Percentiles rank a stretch among this genome's conserved stretches.
Conservation (phyloP, 768 basidiomycete species). For the Suillus fuscotomentosus region DNA sequence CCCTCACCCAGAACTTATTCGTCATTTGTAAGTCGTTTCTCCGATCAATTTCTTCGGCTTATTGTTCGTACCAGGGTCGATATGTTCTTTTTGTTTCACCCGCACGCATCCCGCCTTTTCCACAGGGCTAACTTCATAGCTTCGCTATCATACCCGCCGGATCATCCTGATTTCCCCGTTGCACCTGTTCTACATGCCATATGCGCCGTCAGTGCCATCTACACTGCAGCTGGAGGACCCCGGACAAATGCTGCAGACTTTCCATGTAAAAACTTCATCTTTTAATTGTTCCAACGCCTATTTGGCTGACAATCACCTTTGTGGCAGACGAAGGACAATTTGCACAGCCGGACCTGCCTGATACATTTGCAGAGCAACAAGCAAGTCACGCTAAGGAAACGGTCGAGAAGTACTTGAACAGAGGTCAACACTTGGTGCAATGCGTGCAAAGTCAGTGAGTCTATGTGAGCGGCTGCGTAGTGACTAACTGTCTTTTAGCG, state of each 20-base stretch:
- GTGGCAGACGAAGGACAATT: constrained; percentile 1
- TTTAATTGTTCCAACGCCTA: not conserved
- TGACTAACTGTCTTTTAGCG: constrained; percentile 36
- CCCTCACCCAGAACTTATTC: constrained; percentile 59
- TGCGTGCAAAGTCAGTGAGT: constrained; percentile 54
- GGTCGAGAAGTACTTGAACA: constrained; percentile 43
- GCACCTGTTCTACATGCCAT: constrained; percentile 79
- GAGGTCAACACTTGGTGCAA: constrained; percentile 57
- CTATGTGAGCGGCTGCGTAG: not conserved
- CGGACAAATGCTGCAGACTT: constrained; percentile 22
- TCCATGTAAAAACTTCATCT: constrained; percentile 28
- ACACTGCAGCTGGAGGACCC: constrained; percentile 54
- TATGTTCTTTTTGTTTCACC: constrained; percentile 77
- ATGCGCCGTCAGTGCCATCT: constrained; percentile 75
- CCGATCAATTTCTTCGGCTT: not conserved
- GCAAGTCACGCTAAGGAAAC: constrained; percentile 53
- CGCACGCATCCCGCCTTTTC: constrained; percentile 69
- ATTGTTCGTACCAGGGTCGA: constrained; percentile 50
- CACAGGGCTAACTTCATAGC: constrained; percentile 66
- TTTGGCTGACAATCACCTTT: not conserved
- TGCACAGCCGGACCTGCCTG: constrained; percentile 21
- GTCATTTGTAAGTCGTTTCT: constrained; percentile 55
- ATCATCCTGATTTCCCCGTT: constrained; percentile 72
- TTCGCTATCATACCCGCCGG: constrained; percentile 60
- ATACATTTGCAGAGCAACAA: constrained; percentile 67